A percentile compares a stretch with the other conserved stretches of the same genome.
Evolutionary conservation across 257 asterid species (phyloP).

Genomic region (Apocynum venetum): DNA sequence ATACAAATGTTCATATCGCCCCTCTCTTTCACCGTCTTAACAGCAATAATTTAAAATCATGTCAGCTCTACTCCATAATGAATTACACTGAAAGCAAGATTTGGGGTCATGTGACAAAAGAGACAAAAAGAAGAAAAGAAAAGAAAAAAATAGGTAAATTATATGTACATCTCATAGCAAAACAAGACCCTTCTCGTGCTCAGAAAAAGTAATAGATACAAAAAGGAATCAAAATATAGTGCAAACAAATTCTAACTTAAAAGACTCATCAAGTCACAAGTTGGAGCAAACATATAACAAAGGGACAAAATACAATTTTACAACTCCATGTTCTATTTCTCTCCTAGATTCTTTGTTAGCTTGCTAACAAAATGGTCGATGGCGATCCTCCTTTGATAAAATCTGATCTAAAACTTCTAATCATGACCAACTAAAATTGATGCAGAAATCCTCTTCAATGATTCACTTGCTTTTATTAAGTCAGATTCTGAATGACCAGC

Average conservation of each 20-base stretch:
- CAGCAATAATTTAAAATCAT: no score
- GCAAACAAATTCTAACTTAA: neutral
- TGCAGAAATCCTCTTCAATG: constrained; percentile 52
- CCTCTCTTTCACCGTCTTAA: no score
- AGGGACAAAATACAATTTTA: neutral
- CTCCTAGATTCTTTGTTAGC: neutral
- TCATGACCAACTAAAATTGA: constrained; percentile 34
- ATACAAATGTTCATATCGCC: no score
- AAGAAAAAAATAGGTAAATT: neutral
- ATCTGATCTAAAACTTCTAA: constrained; percentile 4
- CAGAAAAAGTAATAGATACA: neutral
- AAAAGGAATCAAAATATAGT: neutral
- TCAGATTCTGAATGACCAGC: constrained; percentile 79
- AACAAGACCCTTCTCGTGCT: neutral
- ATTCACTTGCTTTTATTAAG: constrained; percentile 57
- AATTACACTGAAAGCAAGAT: no score
- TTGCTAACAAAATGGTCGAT: neutral
- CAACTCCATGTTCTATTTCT: neutral
- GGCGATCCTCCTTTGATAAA: neutral
- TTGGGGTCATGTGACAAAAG: neutral
- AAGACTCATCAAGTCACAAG: neutral
- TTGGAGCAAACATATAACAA: neutral
- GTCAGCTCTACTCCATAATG: no score
- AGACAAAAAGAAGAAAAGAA: no score
- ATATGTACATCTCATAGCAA: neutral